These are phyloP conservation scores for Schizonepeta tenuifolia DNA, from an alignment of 257 asterid genomes.

Conservation along the genomic window DNA sequence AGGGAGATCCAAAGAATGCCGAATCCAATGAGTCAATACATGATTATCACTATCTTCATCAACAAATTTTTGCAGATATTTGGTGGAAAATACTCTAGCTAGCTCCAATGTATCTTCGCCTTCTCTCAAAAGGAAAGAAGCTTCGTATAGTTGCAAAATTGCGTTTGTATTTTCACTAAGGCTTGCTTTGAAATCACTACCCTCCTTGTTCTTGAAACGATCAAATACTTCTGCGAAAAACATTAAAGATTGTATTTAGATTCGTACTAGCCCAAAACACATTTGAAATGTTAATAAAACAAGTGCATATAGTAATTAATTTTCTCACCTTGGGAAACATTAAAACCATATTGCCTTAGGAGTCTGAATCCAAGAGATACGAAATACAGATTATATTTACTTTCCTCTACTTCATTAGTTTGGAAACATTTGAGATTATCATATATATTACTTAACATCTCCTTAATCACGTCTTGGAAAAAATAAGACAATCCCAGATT, in stretches of 20 bases:
- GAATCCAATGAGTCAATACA: neutral
- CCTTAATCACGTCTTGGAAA: conserved; percentile 25
- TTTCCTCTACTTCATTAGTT: neutral
- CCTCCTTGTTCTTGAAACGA: conserved; percentile 3
- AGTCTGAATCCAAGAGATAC: conserved; percentile 10
- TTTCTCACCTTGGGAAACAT: neutral
- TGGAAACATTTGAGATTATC: neutral
- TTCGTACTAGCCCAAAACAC: no score
- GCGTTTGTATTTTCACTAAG: conserved; percentile 17
- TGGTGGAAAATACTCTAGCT: conserved; percentile 27
- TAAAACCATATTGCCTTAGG: neutral
- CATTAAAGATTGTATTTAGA: neutral
- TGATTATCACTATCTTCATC: neutral
- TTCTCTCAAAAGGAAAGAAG: conserved; percentile 32
- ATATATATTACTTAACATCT: neutral
- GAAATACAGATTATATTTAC: neutral
- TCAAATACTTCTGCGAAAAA: neutral
- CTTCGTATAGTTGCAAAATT: conserved; percentile 40
- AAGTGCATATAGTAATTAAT: neutral
- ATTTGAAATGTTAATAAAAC: neutral
- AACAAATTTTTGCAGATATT: conserved; percentile 13
- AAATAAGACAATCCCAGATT: conserved; percentile 33
- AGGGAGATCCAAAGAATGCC: neutral
- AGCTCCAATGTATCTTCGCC: conserved; percentile 34
- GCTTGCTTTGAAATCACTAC: neutral